Evolutionary conservation across 1,284 basidiomycete species (phyloP).

Genomic region (Tilletiaria anomala): DNA sequence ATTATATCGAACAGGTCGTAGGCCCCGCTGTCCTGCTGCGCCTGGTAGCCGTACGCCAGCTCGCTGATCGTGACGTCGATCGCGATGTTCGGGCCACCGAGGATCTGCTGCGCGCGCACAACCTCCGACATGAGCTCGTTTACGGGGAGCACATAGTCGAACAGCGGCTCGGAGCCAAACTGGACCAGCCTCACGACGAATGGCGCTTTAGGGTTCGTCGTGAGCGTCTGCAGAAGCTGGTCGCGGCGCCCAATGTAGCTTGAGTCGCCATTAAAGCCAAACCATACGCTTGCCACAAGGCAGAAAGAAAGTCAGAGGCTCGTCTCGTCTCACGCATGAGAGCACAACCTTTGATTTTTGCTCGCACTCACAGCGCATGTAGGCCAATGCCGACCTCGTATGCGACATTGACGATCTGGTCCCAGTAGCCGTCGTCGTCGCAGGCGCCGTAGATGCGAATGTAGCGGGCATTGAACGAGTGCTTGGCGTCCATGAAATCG

Average conservation of each 20-base stretch:
- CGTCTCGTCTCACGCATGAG: no score
- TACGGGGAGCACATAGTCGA: slow-evolving; percentile 49
- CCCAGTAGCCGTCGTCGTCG: slow-evolving; percentile 42
- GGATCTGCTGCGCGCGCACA: slow-evolving; percentile 4
- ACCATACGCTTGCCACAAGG: no score
- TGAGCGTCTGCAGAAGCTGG: slow-evolving; percentile 44
- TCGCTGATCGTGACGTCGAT: slow-evolving; percentile 56
- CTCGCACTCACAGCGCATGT: no score
- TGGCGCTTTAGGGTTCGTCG: slow-evolving; percentile 52
- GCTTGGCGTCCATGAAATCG: slow-evolving; percentile 53
- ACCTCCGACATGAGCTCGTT: slow-evolving; percentile 50
- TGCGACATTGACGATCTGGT: slow-evolving; percentile 57
- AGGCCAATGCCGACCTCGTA: slow-evolving; percentile 56
- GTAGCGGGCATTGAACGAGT: slow-evolving; percentile 53
- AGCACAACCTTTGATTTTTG: no score
- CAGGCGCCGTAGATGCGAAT: slow-evolving; percentile 58
- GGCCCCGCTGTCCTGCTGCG: slow-evolving; percentile 44
- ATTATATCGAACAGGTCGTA: slow-evolving; percentile 49
- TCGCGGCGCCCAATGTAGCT: slow-evolving; percentile 49
- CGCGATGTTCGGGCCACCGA: no score
- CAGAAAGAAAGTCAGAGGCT: no score
- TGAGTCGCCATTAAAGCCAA: slow-evolving; percentile 46
- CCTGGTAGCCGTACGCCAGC: slow-evolving; percentile 47
- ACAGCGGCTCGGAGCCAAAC: slow-evolving; percentile 62
- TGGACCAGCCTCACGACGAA: slow-evolving; percentile 55